These are phyloP conservation scores for Yarrowia sp. DNA, from an alignment of 805 yeast genomes.

Conservation along the genomic window DNA sequence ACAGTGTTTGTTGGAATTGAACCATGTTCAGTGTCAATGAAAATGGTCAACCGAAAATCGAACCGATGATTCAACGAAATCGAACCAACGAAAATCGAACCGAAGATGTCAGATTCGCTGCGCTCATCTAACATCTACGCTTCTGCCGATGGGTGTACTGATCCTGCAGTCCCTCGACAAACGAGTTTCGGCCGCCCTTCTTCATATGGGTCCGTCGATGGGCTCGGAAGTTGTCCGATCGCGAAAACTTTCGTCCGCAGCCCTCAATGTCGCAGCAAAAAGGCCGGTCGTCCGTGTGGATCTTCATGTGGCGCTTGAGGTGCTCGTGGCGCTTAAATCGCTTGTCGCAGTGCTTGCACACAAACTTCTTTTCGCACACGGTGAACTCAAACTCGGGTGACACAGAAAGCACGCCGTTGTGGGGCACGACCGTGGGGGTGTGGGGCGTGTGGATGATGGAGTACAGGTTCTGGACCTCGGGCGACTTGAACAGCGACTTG, in stretches of 20 bases:
- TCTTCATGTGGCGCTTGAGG: conserved; percentile 56
- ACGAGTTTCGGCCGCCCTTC: conserved; percentile 44
- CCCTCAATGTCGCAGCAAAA: conserved; percentile 54
- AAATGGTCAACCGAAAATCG: no score
- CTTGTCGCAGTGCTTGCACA: conserved; percentile 42
- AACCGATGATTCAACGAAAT: no score
- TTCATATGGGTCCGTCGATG: conserved; percentile 67
- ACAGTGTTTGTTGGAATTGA: no score
- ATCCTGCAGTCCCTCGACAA: conserved; percentile 40
- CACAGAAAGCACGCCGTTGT: conserved; percentile 16
- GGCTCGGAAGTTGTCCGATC: conserved; percentile 78
- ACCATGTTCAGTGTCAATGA: no score
- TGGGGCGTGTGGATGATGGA: conserved; percentile 26
- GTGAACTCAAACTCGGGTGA: conserved; percentile 24
- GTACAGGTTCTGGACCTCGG: conserved; percentile 18
- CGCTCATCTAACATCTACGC: background rate
- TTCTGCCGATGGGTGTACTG: conserved; percentile 16
- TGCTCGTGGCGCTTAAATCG: conserved; percentile 45
- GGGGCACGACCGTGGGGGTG: conserved; percentile 20
- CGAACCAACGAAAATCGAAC: no score
- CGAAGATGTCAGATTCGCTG: background rate
- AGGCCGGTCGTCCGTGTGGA: conserved; percentile 81
- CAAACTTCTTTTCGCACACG: conserved; percentile 32
- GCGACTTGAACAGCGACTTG: background rate
- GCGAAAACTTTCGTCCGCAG: conserved; percentile 64